A percentile compares a stretch with the other conserved stretches of the same genome.
phyloP scores from a whole-genome alignment of 176 grass and related monocot genomes.

The Rhynchospora pubera region DNA sequence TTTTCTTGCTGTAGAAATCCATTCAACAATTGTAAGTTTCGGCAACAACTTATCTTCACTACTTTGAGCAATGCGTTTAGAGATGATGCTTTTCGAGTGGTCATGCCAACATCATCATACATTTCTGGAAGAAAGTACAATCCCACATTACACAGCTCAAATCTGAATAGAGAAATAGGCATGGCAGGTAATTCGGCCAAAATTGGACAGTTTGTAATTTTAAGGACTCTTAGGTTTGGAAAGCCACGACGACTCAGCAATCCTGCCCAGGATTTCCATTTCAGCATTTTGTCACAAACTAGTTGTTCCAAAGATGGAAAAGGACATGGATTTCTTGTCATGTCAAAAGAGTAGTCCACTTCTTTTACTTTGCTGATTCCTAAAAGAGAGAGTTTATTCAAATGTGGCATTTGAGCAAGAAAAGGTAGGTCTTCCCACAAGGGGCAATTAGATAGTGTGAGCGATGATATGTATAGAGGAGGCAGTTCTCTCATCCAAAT shows the following conservation, averaged over 20 bases:
- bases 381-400: too few species aligned
- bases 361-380: too few species aligned
- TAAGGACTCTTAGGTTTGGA: constrained; percentile 19
- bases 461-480: not conserved
- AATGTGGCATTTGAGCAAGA: too few species aligned
- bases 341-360: too few species aligned
- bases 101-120: not conserved
- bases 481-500: not conserved
- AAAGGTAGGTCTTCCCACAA: not conserved
- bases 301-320: not conserved
- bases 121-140: constrained; percentile 24
- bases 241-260: constrained; percentile 17
- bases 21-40: not conserved
- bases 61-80: too few species aligned
- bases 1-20: constrained; percentile 22
- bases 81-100: too few species aligned
- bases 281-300: not conserved
- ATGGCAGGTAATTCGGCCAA: constrained; percentile 24
- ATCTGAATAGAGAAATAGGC: constrained; percentile 13
- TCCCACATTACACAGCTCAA: not conserved
- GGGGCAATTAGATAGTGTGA: not conserved
- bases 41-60: not conserved
- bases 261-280: not conserved
- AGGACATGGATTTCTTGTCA: not conserved
- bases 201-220: constrained; percentile 1